These are phyloP conservation scores for Gnomoniopsis smithogilvyi DNA, from an alignment of 2,329 filamentous ascomycete genomes.

Conservation along the genomic window DNA sequence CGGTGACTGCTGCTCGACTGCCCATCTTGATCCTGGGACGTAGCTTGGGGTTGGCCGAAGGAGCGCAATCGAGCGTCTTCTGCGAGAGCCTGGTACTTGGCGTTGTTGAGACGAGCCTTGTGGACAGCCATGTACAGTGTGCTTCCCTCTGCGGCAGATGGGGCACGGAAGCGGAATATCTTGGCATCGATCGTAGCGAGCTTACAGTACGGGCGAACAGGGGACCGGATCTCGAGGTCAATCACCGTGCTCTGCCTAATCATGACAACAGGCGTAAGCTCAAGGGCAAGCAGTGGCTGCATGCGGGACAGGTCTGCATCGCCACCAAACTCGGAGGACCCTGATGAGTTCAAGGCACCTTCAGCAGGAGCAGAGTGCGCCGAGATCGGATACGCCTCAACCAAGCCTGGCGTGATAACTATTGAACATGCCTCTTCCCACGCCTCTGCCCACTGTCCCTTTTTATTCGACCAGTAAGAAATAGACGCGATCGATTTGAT, in stretches of 20 bases:
- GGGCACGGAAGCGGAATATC: constrained; percentile 88
- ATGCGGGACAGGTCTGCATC: constrained; percentile 24
- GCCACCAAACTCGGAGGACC: constrained; percentile 29
- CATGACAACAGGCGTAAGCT: constrained; percentile 87
- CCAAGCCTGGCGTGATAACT: constrained; percentile 54
- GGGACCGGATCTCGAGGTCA: constrained; percentile 90
- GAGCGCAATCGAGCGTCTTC: constrained; percentile 68
- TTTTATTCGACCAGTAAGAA: constrained; percentile 60
- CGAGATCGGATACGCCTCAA: constrained; percentile 52
- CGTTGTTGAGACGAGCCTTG: constrained; percentile 84
- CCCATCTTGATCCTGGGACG: constrained; percentile 44
- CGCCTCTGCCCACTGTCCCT: constrained; percentile 59
- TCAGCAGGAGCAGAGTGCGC: constrained; percentile 31
- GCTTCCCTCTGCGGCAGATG: constrained; percentile 73
- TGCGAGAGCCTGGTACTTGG: constrained; percentile 72
- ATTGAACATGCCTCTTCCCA: constrained; percentile 50
- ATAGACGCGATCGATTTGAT: constrained; percentile 51
- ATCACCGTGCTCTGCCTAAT: constrained; percentile 87
- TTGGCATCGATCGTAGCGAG: constrained; percentile 61
- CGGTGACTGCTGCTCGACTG: constrained; percentile 43
- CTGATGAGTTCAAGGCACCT: constrained; percentile 30
- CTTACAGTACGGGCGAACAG: constrained; percentile 68
- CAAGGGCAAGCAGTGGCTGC: constrained; percentile 63
- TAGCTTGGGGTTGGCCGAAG: constrained; percentile 58
- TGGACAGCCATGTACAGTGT: constrained; percentile 84